phyloP scores from a whole-genome alignment of 1,284 basidiomycete genomes.

The Leccinum subspadiceum region DNA sequence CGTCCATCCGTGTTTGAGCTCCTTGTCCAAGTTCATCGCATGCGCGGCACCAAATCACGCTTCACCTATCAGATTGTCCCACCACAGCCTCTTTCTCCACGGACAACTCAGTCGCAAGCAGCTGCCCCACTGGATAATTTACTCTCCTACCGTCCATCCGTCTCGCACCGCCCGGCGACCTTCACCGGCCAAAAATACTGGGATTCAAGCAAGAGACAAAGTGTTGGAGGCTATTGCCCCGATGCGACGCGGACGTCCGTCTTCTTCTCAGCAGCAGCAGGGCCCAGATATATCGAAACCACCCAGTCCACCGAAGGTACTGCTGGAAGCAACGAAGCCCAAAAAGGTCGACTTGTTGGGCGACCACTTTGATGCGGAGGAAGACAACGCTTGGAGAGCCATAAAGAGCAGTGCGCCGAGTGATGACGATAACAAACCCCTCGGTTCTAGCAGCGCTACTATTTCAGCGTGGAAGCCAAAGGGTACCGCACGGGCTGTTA shows the following conservation, averaged over 20 bases:
- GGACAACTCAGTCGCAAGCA: constrained; percentile 32
- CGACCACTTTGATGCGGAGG: constrained; percentile 44
- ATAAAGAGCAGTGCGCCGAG: constrained; percentile 24
- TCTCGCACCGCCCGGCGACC: constrained; percentile 25
- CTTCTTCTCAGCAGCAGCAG: constrained; percentile 36
- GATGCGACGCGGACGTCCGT: constrained; percentile 71
- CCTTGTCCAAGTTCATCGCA: constrained; percentile 70
- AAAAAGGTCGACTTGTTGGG: constrained; percentile 40
- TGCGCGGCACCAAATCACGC: constrained; percentile 81
- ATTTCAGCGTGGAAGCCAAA: constrained; percentile 35
- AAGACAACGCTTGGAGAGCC: constrained; percentile 55
- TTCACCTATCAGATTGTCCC: constrained; percentile 64
- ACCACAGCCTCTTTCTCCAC: constrained; percentile 48
- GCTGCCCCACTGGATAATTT: constrained; percentile 34
- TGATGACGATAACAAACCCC: constrained; percentile 30
- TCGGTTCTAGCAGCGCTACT: constrained; percentile 36
- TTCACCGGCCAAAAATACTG: constrained; percentile 34
- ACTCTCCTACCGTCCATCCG: constrained; percentile 39
- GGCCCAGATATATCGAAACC: constrained; percentile 36
- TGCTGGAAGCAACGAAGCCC: constrained; percentile 16
- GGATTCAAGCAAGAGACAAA: constrained; percentile 66
- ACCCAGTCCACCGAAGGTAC: constrained; percentile 39
- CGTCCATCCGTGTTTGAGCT: constrained; percentile 83
- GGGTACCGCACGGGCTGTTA: constrained; percentile 11
- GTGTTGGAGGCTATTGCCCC: constrained; percentile 75